These are phyloP conservation scores for Talaromyces thailandensis DNA, from an alignment of 495 filamentous ascomycete species.

Conservation along the genomic window DNA sequence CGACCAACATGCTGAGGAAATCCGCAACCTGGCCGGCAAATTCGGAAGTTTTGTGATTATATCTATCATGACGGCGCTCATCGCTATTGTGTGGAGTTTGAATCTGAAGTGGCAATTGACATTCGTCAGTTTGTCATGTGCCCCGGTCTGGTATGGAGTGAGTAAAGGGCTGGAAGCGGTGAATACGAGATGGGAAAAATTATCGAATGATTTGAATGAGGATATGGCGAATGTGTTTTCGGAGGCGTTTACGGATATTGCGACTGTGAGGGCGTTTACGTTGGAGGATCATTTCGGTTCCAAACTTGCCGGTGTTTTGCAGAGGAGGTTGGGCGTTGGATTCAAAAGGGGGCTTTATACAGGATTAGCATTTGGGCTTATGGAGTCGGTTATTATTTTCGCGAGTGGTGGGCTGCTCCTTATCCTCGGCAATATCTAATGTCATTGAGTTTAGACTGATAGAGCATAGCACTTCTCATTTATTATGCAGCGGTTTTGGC, in stretches of 20 bases:
- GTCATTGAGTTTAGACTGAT: not conserved
- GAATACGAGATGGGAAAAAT: conserved; percentile 62
- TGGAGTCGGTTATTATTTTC: conserved; percentile 61
- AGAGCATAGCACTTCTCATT: conserved; percentile 58
- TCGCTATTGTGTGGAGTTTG: conserved; percentile 67
- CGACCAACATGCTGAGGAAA: conserved; percentile 80
- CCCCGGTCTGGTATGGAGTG: conserved; percentile 58
- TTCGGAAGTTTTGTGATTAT: conserved; percentile 65
- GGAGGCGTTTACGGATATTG: conserved; percentile 77
- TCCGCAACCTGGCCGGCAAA: conserved; percentile 69
- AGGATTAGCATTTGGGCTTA: conserved; percentile 67
- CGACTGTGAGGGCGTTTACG: conserved; percentile 69
- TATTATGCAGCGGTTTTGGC: conserved; percentile 69
- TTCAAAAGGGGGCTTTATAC: conserved; percentile 50
- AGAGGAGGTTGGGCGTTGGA: conserved; percentile 44
- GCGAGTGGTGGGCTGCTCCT: conserved; percentile 40
- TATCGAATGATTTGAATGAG: conserved; percentile 51
- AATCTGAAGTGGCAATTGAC: conserved; percentile 73
- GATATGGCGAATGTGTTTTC: conserved; percentile 50
- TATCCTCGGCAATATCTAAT: too few relatives aligned
- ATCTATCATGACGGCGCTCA: conserved; percentile 50
- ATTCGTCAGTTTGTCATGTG: conserved; percentile 59
- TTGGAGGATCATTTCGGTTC: conserved; percentile 65
- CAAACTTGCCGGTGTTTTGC: conserved; percentile 48
- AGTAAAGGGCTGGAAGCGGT: conserved; percentile 52